Evolutionary conservation across 1,284 basidiomycete genomes (phyloP).

Genomic region (Leccinum laetum): DNA sequence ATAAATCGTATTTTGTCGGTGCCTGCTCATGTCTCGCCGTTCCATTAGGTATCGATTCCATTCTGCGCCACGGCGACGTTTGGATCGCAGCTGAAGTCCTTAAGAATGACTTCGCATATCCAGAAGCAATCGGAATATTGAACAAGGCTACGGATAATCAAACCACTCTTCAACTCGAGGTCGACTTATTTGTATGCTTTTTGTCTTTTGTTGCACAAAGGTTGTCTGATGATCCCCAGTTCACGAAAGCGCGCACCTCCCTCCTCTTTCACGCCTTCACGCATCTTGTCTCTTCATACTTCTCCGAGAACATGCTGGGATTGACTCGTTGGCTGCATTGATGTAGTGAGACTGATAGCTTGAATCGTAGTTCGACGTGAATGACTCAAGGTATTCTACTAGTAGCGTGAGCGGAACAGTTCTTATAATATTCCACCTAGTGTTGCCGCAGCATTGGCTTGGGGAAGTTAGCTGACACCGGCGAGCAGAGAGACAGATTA

Average conservation of each 20-base stretch:
- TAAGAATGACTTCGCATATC: constrained; percentile 80
- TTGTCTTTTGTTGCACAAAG: constrained; percentile 75
- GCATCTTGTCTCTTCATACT: constrained; percentile 79
- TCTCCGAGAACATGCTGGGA: constrained; percentile 38
- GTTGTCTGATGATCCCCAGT: constrained; percentile 53
- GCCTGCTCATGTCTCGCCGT: constrained; percentile 13
- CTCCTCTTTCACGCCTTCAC: constrained; percentile 73
- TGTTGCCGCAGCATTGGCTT: neutral
- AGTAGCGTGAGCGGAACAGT: neutral
- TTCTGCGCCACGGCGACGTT: constrained; percentile 76
- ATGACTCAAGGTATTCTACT: neutral
- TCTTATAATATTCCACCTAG: neutral
- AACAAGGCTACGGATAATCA: constrained; percentile 54
- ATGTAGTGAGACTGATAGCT: neutral
- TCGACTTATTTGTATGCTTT: constrained; percentile 85
- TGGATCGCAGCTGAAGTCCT: constrained; percentile 91
- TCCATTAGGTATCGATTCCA: constrained; percentile 72
- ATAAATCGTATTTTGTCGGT: constrained; percentile 4
- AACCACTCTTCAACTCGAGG: constrained; percentile 58
- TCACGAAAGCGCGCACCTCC: constrained; percentile 53
- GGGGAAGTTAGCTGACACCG: no score
- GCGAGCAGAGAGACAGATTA: no score
- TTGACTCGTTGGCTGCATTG: neutral
- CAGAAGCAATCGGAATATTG: constrained; percentile 57
- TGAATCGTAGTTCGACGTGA: neutral